A percentile compares a stretch with the other conserved stretches of the same genome.
Evolutionary conservation across 1,139 yeast genomes (phyloP).

Genomic region (Eremothecium sinecaudum): DNA sequence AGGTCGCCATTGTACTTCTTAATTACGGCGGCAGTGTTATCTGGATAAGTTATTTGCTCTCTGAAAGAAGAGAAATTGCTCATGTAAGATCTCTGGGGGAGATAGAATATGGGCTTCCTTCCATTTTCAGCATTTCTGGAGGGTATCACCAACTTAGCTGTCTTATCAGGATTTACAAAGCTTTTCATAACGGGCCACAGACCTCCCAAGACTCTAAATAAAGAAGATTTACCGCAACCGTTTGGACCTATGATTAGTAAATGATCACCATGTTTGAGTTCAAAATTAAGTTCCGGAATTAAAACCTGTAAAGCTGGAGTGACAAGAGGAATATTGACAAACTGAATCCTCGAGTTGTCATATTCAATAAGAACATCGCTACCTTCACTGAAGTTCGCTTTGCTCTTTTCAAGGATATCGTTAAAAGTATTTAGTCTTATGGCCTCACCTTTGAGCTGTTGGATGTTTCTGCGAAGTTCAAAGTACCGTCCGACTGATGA

Average conservation of each 20-base stretch:
- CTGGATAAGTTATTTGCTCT: constrained; percentile 87
- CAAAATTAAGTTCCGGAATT: constrained; percentile 56
- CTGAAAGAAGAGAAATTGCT: constrained; percentile 59
- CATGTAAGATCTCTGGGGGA: constrained; percentile 88
- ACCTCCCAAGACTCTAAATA: constrained; percentile 85
- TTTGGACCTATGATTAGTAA: constrained; percentile 88
- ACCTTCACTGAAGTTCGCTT: constrained; percentile 19
- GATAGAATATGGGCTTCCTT: constrained; percentile 61
- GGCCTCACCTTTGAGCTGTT: constrained; percentile 80
- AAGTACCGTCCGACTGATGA: constrained; percentile 84
- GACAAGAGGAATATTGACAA: constrained; percentile 63
- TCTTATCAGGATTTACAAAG: constrained; percentile 56
- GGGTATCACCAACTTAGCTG: constrained; percentile 31
- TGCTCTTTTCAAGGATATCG: constrained; percentile 50
- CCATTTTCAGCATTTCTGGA: constrained; percentile 17
- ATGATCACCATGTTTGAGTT: constrained; percentile 74
- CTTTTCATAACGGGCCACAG: constrained; percentile 77
- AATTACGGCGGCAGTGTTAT: constrained; percentile 51
- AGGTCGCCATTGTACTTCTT: constrained; percentile 30
- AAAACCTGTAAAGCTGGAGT: constrained; percentile 80
- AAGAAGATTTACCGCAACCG: constrained; percentile 90
- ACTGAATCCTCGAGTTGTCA: constrained; percentile 57
- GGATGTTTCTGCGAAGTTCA: constrained; percentile 73
- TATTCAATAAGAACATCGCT: constrained; percentile 30
- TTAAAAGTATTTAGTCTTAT: constrained; percentile 66